phyloP scores from a whole-genome alignment of 768 basidiomycete genomes.

The Chiua virens region DNA sequence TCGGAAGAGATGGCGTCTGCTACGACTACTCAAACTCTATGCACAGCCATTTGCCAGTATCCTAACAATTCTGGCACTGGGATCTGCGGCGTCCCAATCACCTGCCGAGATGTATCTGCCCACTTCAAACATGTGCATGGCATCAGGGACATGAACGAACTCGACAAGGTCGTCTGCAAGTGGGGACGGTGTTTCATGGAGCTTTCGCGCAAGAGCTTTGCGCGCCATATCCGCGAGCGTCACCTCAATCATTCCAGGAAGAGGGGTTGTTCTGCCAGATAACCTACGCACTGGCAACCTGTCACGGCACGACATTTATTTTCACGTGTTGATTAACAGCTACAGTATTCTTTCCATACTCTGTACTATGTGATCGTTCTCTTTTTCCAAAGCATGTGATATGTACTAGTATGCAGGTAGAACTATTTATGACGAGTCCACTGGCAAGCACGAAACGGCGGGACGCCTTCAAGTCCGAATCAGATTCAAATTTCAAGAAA shows the following conservation, averaged over 20 bases:
- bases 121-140: background rate
- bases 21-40: too few relatives aligned
- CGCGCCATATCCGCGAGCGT: background rate
- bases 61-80: background rate
- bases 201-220: background rate
- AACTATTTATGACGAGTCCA: too few relatives aligned
- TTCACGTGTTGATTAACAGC: too few relatives aligned
- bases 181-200: background rate
- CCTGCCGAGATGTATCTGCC: background rate
- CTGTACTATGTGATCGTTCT: too few relatives aligned
- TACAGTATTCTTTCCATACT: too few relatives aligned
- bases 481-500: too few relatives aligned
- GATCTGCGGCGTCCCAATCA: background rate
- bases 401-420: too few relatives aligned
- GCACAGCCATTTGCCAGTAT: too few relatives aligned
- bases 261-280: background rate
- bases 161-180: background rate
- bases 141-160: background rate
- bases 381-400: too few relatives aligned
- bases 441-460: too few relatives aligned
- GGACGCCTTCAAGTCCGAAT: too few relatives aligned
- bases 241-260: constrained; percentile 1
- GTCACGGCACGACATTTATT: background rate
- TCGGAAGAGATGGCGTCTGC: too few relatives aligned
- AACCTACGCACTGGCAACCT: background rate